Evolutionary conservation across 257 asterid genomes (phyloP).

Genomic region (Jaltomata sinuosa): DNA sequence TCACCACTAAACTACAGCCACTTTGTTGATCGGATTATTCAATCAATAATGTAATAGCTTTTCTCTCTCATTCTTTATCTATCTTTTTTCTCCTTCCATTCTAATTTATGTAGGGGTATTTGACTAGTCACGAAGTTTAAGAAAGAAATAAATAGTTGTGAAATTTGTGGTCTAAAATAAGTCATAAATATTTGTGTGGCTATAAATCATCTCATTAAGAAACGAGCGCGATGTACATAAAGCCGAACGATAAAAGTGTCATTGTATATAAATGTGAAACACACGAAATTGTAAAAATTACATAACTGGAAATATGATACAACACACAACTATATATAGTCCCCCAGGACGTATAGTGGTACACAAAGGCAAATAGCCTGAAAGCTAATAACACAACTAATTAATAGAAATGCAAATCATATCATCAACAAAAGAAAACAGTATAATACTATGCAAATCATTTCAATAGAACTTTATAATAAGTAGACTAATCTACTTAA

Average conservation of each 20-base stretch:
- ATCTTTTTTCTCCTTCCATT: too few species aligned
- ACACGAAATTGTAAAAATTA: neutral
- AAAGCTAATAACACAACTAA: neutral
- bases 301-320: neutral
- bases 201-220: neutral
- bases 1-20: slow-evolving; percentile 98
- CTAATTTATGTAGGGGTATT: neutral
- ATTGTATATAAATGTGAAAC: neutral
- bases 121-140: neutral
- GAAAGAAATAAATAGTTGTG: neutral
- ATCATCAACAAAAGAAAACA: neutral
- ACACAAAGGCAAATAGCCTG: neutral
- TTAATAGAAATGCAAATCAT: neutral
- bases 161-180: neutral
- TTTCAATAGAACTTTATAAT: too few species aligned
- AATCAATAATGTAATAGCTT: too few species aligned
- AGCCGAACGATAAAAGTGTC: neutral
- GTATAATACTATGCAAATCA: too few species aligned
- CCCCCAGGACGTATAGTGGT: neutral
- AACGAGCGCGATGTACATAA: neutral
- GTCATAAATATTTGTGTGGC: neutral
- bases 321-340: neutral
- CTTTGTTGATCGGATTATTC: fast-evolving
- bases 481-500: neutral
- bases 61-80: neutral